Evolutionary conservation across 129 eudicot species (phyloP), one percentile per base, ranked within the genome.

Genomic region (sunflower (Helianthus annuus)): DNA sequence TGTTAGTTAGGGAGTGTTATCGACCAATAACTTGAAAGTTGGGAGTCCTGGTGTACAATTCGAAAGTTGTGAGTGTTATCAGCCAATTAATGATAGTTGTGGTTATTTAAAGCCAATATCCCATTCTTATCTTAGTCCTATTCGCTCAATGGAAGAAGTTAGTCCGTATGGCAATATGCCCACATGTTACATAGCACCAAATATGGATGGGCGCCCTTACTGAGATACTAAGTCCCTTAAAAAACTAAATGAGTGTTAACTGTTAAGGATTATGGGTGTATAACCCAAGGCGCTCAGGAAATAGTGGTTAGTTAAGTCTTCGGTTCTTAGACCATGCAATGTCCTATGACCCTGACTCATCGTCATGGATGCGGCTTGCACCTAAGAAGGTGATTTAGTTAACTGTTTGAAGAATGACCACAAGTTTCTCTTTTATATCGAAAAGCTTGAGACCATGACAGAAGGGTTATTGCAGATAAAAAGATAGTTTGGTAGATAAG

Each of bases 321-420:
- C 83, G 78, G 79, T 77, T 83, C 69, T 76, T 92, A 10, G 85
- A 85, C 22, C 22, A 19, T 19, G 22, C 22, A 19, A 19, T 19
- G 22, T 19, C 22, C 22, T 19, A 19, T 19, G 22, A 19, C 22
- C 22, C 22, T 19, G 22, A 19, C 22, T 19, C 91, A 63, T 84
- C 86, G 72, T 92, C 97, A 2, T 92, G 96, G 97, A 92, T 92
- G 96, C 81, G 87, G 67, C 84, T 81, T 34, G 63, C 76, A n/a
- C 89, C 91, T 34, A 61, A 68, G 29, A 85, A 83, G 64, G 32
- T 27, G 32, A 27, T 27, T 27, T 27, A 27, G 32, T 27, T 27
- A 27, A 27, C 32, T 27, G 32, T 80, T 79, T 91, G 80, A 79
- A 76, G 57, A 74, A 84, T 36, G 91, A 86, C 66, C 75, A 81